Evolutionary conservation across 2,329 filamentous ascomycete genomes (phyloP).

Genomic region (Raffaelea deltoideospora): DNA sequence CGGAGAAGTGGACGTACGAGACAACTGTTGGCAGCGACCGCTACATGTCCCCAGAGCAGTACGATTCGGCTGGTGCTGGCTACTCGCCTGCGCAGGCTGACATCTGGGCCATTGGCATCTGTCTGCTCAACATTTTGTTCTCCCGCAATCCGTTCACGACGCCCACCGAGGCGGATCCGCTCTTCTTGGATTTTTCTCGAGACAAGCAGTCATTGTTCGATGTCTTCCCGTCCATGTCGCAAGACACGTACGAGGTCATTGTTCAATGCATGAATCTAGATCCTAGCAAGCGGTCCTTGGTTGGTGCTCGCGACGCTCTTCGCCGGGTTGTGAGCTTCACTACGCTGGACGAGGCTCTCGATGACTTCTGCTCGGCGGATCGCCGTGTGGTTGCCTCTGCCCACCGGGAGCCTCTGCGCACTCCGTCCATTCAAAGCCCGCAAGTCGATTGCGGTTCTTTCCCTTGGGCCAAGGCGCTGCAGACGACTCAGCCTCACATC

Average conservation of each 20-base stretch:
- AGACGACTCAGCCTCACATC: constrained; percentile 55
- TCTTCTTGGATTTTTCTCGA: constrained; percentile 84
- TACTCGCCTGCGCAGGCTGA: constrained; percentile 91
- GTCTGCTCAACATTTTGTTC: constrained; percentile 90
- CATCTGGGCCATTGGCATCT: constrained; percentile 94
- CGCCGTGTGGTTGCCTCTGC: constrained; percentile 64
- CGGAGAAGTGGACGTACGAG: constrained; percentile 80
- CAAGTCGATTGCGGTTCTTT: constrained; percentile 61
- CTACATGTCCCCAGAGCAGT: constrained; percentile 98
- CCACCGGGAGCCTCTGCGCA: constrained; percentile 89
- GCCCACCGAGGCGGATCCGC: constrained; percentile 75
- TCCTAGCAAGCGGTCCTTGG: constrained; percentile 72
- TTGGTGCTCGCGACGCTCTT: constrained; percentile 63
- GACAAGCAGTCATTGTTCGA: constrained; percentile 96
- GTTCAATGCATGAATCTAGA: constrained; percentile 83
- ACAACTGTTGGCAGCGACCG: constrained; percentile 91
- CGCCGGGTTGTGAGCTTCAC: constrained; percentile 78
- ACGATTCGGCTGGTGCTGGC: constrained; percentile 71
- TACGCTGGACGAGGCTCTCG: constrained; percentile 75
- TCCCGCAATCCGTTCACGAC: constrained; percentile 91
- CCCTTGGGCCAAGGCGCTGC: constrained; percentile 86
- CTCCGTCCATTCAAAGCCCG: constrained; percentile 84
- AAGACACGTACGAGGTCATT: constrained; percentile 92
- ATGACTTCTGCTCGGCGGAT: constrained; percentile 84
- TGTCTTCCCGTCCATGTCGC: constrained; percentile 95